These are phyloP conservation scores for Hypomyces perniciosus DNA, from an alignment of 2,329 filamentous ascomycete genomes.

Conservation along the genomic window DNA sequence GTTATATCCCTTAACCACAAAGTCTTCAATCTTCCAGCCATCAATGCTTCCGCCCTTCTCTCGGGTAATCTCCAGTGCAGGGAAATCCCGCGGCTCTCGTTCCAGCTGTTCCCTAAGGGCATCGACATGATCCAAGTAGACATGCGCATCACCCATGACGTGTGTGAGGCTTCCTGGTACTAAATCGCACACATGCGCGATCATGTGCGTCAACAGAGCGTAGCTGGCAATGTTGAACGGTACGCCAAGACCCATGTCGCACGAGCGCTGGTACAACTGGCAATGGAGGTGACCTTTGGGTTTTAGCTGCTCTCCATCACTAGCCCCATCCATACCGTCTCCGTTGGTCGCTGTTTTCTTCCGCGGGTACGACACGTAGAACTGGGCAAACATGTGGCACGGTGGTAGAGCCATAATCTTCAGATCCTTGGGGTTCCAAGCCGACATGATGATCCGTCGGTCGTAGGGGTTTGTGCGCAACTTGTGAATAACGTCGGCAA, in stretches of 20 bases:
- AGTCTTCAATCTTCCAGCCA: conserved; percentile 83
- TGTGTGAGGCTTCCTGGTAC: conserved; percentile 84
- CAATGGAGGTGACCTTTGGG: conserved; percentile 71
- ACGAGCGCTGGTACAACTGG: conserved; percentile 86
- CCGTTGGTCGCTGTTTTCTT: conserved; percentile 11
- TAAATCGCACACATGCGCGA: conserved; percentile 80
- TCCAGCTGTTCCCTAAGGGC: conserved; percentile 75
- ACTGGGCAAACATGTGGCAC: conserved; percentile 97
- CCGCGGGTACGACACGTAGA: conserved; percentile 74
- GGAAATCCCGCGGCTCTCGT: conserved; percentile 76
- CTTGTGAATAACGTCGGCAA: conserved; percentile 85
- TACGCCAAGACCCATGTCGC: conserved; percentile 95
- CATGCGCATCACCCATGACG: conserved; percentile 97
- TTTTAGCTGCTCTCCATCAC: conserved; percentile 37
- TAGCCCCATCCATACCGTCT: conserved; percentile 9
- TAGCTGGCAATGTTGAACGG: conserved; percentile 98
- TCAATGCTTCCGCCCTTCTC: conserved; percentile 72
- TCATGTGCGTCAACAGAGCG: conserved; percentile 89
- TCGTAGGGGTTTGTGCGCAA: conserved; percentile 80
- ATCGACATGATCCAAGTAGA: conserved; percentile 89
- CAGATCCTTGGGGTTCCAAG: conserved; percentile 89
- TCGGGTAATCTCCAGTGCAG: conserved; percentile 65
- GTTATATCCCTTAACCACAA: conserved; percentile 80
- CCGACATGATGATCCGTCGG: conserved; percentile 79
- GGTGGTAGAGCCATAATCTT: conserved; percentile 86